A percentile compares a stretch with the other conserved stretches of the same genome.
Conservation (phyloP, 495 filamentous ascomycete genomes). For the Aspergillus mulundensis region DNA sequence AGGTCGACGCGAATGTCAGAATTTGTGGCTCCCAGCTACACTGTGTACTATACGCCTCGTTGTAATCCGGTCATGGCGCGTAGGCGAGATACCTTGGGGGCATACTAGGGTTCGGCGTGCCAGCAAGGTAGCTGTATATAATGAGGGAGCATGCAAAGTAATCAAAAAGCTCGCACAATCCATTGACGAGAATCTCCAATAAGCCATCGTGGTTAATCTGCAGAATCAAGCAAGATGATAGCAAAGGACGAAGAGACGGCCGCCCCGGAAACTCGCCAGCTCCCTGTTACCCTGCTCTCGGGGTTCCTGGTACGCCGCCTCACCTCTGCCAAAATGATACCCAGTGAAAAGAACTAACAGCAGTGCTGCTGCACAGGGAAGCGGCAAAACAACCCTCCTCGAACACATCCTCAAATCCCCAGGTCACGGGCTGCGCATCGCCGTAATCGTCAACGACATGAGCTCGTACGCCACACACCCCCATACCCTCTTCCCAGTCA, state of each 20-base stretch:
- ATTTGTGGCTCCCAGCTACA: neutral
- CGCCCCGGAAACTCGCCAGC: constrained; percentile 10
- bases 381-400: constrained; percentile 56
- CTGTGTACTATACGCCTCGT: neutral
- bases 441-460: constrained; percentile 58
- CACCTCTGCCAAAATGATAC: neutral
- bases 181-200: neutral
- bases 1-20: neutral
- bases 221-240: neutral
- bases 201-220: neutral
- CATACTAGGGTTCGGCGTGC: neutral
- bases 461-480: constrained; percentile 33
- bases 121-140: neutral
- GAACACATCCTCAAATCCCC: constrained; percentile 50
- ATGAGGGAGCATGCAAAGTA: neutral
- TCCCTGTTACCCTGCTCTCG: constrained; percentile 46
- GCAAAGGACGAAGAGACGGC: constrained; percentile 1
- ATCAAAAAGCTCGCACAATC: neutral
- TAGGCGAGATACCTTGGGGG: constrained; percentile 5
- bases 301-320: constrained; percentile 38
- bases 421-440: constrained; percentile 51
- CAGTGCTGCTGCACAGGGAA: too few species aligned
- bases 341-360: neutral
- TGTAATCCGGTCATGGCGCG: neutral
- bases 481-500: neutral